Conservation (phyloP, 352 stramenopile genomes). For the Aphanomyces astaci region DNA sequence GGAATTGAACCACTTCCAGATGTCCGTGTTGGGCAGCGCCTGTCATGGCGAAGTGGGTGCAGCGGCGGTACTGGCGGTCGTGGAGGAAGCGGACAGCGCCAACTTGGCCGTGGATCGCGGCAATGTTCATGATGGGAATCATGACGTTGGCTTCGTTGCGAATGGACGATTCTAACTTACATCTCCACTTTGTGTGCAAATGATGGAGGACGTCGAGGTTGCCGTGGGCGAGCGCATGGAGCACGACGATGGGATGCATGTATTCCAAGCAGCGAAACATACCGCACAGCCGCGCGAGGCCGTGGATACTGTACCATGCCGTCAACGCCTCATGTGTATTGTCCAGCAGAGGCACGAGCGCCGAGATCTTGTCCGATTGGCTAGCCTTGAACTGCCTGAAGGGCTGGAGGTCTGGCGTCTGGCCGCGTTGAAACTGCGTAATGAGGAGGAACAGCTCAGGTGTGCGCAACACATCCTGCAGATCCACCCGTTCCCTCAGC, state of each 20-base stretch:
- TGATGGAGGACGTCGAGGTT: neutral
- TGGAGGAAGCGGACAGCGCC: neutral
- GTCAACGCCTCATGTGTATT: neutral
- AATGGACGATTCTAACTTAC: neutral
- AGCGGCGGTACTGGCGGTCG: neutral
- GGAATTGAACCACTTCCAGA: neutral
- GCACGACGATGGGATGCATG: neutral
- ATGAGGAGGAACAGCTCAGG: constrained; percentile 4
- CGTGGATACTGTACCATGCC: neutral
- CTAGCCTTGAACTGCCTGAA: neutral
- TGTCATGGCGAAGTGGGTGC: constrained; percentile 4
- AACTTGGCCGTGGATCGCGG: constrained; percentile 1
- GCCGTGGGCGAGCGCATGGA: neutral
- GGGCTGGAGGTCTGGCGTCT: neutral
- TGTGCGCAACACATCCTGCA: constrained; percentile 1
- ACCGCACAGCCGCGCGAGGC: neutral
- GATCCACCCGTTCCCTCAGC: neutral
- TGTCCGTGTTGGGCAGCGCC: constrained; percentile 1
- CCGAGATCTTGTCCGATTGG: constrained; percentile 1
- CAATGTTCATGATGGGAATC: constrained; percentile 9
- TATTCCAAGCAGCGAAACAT: constrained; percentile 1
- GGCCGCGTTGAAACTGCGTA: constrained; percentile 5
- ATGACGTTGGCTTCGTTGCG: neutral
- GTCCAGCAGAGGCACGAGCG: neutral
- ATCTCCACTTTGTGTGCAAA: constrained; percentile 1